phyloP scores from a whole-genome alignment of 768 basidiomycete species.

The Rhodotorula diobovata region DNA sequence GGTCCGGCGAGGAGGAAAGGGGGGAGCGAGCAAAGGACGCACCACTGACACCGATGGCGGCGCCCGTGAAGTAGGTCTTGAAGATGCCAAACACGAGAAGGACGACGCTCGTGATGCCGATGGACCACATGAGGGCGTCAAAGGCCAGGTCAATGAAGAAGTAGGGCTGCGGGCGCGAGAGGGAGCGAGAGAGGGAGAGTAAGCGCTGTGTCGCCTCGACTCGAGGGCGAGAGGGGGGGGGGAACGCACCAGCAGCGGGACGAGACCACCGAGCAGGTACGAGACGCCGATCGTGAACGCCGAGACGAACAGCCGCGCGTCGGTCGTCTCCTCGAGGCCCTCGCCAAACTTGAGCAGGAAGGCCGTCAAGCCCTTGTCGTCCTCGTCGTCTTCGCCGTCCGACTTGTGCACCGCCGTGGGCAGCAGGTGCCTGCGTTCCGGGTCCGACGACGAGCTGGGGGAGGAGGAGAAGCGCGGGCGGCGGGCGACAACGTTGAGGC shows the following conservation, averaged over 20 bases:
- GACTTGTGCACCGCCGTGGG: background rate
- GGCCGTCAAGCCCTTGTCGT: conserved; percentile 78
- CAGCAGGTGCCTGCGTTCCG: conserved; percentile 24
- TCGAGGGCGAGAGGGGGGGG: conserved; percentile 58
- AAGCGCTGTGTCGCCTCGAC: too few relatives aligned
- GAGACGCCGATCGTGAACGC: conserved; percentile 94
- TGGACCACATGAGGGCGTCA: conserved; percentile 53
- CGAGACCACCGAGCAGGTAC: conserved; percentile 81
- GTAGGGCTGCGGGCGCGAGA: conserved; percentile 21
- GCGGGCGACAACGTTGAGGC: conserved; percentile 36
- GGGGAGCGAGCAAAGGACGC: background rate
- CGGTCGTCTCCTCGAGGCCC: conserved; percentile 86
- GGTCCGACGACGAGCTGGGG: background rate
- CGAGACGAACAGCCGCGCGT: conserved; percentile 74
- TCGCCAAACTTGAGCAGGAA: conserved; percentile 97
- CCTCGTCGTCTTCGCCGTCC: conserved; percentile 55
- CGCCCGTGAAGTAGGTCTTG: conserved; percentile 53
- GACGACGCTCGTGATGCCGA: conserved; percentile 72
- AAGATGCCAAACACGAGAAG: conserved; percentile 85
- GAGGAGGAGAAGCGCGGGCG: conserved; percentile 39
- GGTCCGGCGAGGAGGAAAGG: background rate
- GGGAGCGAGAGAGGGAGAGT: background rate
- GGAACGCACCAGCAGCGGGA: conserved; percentile 61
- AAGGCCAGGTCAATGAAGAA: conserved; percentile 75
- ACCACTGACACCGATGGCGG: conserved; percentile 48